These are phyloP conservation scores for Leishmania gerbilli DNA, from an alignment of 208 protist species.

Conservation along the genomic window DNA sequence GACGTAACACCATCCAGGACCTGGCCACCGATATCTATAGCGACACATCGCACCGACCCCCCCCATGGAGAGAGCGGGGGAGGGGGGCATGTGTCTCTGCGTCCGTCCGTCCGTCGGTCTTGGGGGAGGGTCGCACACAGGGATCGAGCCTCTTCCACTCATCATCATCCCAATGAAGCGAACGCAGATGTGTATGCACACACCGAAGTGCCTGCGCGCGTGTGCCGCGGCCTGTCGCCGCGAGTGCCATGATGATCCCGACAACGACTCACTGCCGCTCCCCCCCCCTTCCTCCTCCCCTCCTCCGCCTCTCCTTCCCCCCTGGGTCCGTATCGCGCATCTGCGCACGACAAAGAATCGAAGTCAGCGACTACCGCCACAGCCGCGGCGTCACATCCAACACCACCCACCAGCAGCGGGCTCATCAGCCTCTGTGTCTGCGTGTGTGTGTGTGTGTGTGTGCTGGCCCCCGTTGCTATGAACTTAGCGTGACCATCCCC, in stretches of 20 bases:
- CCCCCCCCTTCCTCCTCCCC: neutral
- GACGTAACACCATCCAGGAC: neutral
- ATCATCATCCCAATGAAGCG: neutral
- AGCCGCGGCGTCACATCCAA: neutral
- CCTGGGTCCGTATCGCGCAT: neutral
- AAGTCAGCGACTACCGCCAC: too few relatives aligned
- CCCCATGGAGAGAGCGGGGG: neutral
- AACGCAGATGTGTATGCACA: neutral
- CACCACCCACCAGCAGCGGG: neutral
- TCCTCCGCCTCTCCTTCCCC: neutral
- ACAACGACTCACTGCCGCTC: neutral
- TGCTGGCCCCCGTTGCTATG: neutral
- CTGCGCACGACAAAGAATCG: neutral
- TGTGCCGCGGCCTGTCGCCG: neutral
- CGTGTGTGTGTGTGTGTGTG: neutral
- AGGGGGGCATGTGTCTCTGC: neutral
- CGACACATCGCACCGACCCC: neutral
- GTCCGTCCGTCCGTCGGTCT: neutral
- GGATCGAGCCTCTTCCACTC: neutral
- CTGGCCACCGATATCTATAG: neutral
- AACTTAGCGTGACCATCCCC: neutral
- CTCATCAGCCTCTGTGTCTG: neutral
- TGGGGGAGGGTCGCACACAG: neutral
- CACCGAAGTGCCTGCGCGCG: neutral
- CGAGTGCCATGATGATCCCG: neutral